A percentile compares a stretch with the other conserved stretches of the same genome.
Conservation (phyloP, 2,329 filamentous ascomycete species). For the Xylariaceae sp. region DNA sequence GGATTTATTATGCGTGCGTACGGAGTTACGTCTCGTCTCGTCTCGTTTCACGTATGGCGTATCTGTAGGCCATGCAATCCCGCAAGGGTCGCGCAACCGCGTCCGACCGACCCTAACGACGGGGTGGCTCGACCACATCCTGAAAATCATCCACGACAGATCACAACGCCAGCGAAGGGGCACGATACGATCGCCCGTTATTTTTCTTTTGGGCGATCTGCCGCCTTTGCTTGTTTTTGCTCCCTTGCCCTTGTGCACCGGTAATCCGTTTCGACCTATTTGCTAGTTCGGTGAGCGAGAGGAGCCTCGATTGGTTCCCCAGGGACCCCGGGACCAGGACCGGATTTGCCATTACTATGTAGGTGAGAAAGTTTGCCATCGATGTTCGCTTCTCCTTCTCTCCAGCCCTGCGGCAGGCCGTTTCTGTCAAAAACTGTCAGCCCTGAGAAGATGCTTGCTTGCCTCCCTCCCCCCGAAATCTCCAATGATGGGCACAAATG, state of each 20-base stretch:
- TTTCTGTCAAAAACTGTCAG: background rate
- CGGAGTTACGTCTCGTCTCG: too few relatives aligned
- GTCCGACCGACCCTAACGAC: too few relatives aligned
- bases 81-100: background rate
- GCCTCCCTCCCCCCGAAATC: too few relatives aligned
- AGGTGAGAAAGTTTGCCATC: background rate
- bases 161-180: background rate
- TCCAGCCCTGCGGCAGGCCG: background rate
- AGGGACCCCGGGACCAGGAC: too few relatives aligned
- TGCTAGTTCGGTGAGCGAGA: constrained; percentile 1
- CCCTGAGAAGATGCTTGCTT: background rate
- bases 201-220: constrained; percentile 3
- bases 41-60: too few relatives aligned
- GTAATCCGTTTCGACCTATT: background rate
- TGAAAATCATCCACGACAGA: background rate
- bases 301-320: constrained; percentile 4
- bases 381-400: background rate
- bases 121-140: too few relatives aligned
- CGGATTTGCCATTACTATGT: background rate
- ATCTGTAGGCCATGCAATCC: too few relatives aligned
- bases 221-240: constrained; percentile 1
- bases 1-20: too few relatives aligned
- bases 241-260: background rate
- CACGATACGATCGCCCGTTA: background rate
- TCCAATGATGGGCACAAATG: background rate